Percentiles rank a stretch among this genome's conserved stretches.
Conservation (phyloP, 176 grass and related monocot genomes). For the Oryza officinalis region DNA sequence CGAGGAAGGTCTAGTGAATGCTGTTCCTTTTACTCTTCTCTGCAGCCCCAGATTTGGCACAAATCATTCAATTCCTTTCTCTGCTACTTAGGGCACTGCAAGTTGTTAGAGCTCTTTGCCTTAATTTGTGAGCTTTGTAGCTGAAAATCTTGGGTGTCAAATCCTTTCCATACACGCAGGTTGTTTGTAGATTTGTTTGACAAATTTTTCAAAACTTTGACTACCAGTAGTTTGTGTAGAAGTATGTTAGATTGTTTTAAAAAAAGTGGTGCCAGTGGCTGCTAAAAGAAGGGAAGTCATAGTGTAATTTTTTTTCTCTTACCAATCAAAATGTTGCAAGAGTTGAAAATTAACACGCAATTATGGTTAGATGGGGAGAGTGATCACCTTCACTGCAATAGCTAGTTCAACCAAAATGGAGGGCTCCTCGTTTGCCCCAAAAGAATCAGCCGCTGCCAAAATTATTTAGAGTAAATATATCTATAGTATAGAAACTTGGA, state of each 20-base stretch:
- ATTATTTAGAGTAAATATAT: no score
- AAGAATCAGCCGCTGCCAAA: no score
- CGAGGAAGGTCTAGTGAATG: not conserved
- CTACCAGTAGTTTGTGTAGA: not conserved
- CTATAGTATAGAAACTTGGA: no score
- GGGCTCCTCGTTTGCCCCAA: no score
- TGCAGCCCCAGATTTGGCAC: constrained; percentile 21
- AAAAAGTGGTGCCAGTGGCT: not conserved
- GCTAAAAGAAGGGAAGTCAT: not conserved
- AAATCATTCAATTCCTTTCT: not conserved
- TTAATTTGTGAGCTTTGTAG: not conserved
- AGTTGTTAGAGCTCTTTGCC: not conserved
- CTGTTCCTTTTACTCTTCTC: constrained; percentile 31
- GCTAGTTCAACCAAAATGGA: no score
- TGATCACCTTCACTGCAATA: no score
- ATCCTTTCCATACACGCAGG: not conserved
- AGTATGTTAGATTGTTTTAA: not conserved
- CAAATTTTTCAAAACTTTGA: not conserved
- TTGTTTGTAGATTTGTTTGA: not conserved
- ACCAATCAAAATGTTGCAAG: not conserved
- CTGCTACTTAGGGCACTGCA: not conserved
- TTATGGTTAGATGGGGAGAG: no score
- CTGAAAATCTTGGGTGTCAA: not conserved
- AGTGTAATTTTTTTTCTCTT: not conserved
- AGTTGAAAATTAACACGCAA: not conserved